Evolutionary conservation across 2,329 filamentous ascomycete genomes (phyloP).

Genomic region (Bipolaris gigantea): DNA sequence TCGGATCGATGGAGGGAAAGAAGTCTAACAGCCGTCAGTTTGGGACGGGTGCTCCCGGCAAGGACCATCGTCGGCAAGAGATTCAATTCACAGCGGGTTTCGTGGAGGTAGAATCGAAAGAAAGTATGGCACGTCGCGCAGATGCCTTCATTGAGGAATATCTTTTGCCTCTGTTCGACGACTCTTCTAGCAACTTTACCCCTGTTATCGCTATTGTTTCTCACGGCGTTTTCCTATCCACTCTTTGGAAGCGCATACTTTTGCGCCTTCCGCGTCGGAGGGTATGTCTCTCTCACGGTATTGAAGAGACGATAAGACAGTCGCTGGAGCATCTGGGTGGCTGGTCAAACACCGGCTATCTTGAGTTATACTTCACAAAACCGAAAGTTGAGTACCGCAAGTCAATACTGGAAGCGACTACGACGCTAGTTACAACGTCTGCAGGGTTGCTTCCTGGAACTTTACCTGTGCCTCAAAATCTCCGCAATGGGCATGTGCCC

Average conservation of each 20-base stretch:
- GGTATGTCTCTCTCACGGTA: constrained; percentile 50
- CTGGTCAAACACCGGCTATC: constrained; percentile 69
- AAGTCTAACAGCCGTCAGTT: constrained; percentile 52
- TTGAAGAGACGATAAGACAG: constrained; percentile 44
- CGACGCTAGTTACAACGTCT: not conserved
- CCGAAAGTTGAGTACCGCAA: not conserved
- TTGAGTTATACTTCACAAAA: constrained; percentile 51
- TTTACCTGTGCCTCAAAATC: not conserved
- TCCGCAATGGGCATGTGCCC: not conserved
- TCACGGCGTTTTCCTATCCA: constrained; percentile 78
- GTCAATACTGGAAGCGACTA: not conserved
- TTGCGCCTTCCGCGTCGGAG: constrained; percentile 55
- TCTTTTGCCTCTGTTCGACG: constrained; percentile 60
- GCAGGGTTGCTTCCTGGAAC: constrained; percentile 2
- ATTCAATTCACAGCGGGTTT: constrained; percentile 50
- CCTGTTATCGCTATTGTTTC: constrained; percentile 69
- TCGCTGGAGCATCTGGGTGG: constrained; percentile 58
- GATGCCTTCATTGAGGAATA: constrained; percentile 67
- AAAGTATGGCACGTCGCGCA: constrained; percentile 66
- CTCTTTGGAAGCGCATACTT: constrained; percentile 66
- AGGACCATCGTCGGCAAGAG: constrained; percentile 24
- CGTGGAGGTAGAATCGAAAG: constrained; percentile 66
- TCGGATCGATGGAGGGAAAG: constrained; percentile 70
- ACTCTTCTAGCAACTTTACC: constrained; percentile 29
- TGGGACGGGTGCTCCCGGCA: constrained; percentile 18